Evolutionary conservation across 2,329 filamentous ascomycete species (phyloP).

Genomic region (Biscogniauxia mediterranea): DNA sequence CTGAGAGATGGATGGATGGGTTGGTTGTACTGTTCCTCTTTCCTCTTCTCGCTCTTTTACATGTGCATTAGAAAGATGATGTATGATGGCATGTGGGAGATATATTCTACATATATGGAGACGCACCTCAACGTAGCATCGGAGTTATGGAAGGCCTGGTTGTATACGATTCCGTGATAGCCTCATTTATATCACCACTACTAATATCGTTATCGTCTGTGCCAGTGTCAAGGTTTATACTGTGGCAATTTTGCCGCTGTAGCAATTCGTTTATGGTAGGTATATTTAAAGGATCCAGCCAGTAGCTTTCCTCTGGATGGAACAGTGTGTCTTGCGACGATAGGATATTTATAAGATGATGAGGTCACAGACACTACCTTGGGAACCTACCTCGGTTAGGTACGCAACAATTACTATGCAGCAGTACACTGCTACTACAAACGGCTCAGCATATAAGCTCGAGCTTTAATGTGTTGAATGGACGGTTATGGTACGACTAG

Average conservation of each 20-base stretch:
- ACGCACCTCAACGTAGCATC: constrained; percentile 21
- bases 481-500: not conserved
- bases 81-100: not conserved
- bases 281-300: too few species aligned
- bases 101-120: constrained; percentile 5
- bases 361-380: too few species aligned
- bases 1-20: not conserved
- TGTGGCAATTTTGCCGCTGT: not conserved
- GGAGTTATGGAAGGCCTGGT: constrained; percentile 11
- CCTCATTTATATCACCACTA: constrained; percentile 20
- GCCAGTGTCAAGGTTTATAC: not conserved
- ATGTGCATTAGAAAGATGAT: not conserved
- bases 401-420: too few species aligned
- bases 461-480: too few species aligned
- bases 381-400: too few species aligned
- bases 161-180: constrained; percentile 16
- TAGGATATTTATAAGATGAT: too few species aligned
- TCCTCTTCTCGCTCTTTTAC: not conserved
- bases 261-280: not conserved
- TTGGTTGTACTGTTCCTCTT: not conserved
- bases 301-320: too few species aligned
- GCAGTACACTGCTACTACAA: too few species aligned
- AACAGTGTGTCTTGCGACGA: too few species aligned
- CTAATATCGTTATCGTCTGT: not conserved
- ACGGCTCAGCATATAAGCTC: too few species aligned